These are phyloP conservation scores for Leccinum longicurvipes DNA, from an alignment of 768 basidiomycete genomes.

Conservation along the genomic window DNA sequence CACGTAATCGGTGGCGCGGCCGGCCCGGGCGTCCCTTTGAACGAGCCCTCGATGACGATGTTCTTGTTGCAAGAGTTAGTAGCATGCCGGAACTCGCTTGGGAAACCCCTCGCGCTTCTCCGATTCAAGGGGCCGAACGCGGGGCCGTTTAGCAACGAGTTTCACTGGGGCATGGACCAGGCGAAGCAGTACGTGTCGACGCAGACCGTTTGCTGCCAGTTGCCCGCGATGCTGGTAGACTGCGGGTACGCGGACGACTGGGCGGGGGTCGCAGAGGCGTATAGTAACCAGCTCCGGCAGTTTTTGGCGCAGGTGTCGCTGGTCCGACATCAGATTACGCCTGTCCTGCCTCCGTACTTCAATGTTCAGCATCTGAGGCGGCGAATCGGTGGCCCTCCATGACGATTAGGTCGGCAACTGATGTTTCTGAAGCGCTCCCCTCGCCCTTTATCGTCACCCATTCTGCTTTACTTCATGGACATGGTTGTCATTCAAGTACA, in stretches of 20 bases:
- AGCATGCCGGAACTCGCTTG: constrained; percentile 18
- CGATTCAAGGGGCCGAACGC: constrained; percentile 32
- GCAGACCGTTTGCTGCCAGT: constrained; percentile 21
- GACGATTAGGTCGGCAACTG: background rate
- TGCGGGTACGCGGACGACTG: constrained; percentile 28
- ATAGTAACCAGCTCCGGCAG: constrained; percentile 28
- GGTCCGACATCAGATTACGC: constrained; percentile 29
- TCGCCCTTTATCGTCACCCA: background rate
- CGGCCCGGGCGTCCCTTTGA: constrained; percentile 20
- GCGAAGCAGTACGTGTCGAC: constrained; percentile 26
- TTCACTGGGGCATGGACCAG: constrained; percentile 27
- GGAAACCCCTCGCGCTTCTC: constrained; percentile 20
- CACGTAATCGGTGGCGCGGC: constrained; percentile 12
- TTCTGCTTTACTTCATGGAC: background rate
- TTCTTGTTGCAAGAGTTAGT: constrained; percentile 27
- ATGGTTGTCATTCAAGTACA: background rate
- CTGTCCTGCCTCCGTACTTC: constrained; percentile 31
- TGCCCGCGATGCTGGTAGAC: constrained; percentile 21
- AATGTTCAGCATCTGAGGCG: constrained; percentile 32
- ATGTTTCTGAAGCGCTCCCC: background rate
- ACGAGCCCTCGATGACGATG: constrained; percentile 32
- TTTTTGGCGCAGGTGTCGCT: constrained; percentile 31
- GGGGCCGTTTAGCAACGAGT: constrained; percentile 25
- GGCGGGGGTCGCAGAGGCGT: constrained; percentile 30
- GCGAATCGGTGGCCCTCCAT: constrained; percentile 22